Evolutionary conservation across 1,139 yeast species (phyloP).

Genomic region (Starmera stellimalicola): DNA sequence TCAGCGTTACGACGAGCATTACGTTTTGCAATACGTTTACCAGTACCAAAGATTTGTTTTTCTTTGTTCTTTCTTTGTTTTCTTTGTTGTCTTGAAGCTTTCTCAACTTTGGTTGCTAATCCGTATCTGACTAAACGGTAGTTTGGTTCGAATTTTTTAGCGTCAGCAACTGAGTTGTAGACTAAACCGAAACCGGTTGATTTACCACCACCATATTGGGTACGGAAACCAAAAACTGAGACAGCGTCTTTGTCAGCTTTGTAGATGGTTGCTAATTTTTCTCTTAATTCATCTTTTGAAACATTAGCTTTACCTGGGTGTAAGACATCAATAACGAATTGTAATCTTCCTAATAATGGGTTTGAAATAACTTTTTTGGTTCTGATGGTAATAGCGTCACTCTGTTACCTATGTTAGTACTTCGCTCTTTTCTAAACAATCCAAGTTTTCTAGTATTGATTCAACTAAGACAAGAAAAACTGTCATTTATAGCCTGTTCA

Average conservation of each 20-base stretch:
- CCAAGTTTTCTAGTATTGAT: too few species aligned
- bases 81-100: slow-evolving; percentile 99
- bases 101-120: slow-evolving; percentile 90
- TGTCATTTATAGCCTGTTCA: too few species aligned
- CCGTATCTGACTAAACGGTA: slow-evolving; percentile 99
- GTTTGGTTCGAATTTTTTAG: slow-evolving; percentile 97
- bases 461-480: too few species aligned
- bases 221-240: slow-evolving; percentile 98
- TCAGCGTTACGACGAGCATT: slow-evolving; percentile 54
- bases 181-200: slow-evolving; percentile 99
- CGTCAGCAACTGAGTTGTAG: slow-evolving; percentile 97
- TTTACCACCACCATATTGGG: slow-evolving; percentile 99
- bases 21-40: slow-evolving; percentile 88
- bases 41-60: slow-evolving; percentile 98
- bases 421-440: too few species aligned
- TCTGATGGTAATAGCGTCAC: slow-evolving; percentile 99
- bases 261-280: slow-evolving; percentile 92
- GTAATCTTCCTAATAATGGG: slow-evolving; percentile 99
- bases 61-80: slow-evolving; percentile 99
- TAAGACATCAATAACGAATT: slow-evolving; percentile 97
- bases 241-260: slow-evolving; percentile 98
- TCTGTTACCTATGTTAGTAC: slow-evolving; percentile 15
- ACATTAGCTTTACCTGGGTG: slow-evolving; percentile 99
- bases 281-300: slow-evolving; percentile 99
- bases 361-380: slow-evolving; percentile 99